Conservation (phyloP, 2,329 filamentous ascomycete species). For the Lomentospora prolificans region DNA sequence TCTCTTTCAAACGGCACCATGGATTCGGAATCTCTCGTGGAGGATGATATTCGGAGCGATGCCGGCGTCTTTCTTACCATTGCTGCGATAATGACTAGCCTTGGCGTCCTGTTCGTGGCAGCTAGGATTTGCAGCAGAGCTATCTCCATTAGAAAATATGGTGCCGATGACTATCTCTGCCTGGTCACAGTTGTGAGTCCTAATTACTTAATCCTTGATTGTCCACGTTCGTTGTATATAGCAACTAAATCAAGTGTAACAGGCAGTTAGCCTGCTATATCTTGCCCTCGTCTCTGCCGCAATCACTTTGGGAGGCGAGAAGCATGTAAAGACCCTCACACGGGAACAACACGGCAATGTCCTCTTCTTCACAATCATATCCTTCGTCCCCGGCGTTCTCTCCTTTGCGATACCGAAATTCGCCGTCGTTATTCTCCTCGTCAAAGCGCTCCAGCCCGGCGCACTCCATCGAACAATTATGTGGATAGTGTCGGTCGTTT, state of each 20-base stretch:
- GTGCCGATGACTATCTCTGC: background rate
- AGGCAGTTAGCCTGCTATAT: constrained; percentile 12
- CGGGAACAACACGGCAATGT: constrained; percentile 19
- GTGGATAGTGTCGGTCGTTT: constrained; percentile 21
- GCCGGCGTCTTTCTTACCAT: background rate
- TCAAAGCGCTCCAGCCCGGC: constrained; percentile 26
- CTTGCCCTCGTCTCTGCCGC: constrained; percentile 24
- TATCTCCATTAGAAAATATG: background rate
- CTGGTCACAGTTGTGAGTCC: background rate
- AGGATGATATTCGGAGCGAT: background rate
- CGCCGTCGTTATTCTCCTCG: constrained; percentile 27
- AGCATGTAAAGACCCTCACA: constrained; percentile 23
- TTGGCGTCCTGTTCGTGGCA: background rate
- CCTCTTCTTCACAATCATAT: constrained; percentile 25
- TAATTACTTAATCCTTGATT: too few relatives aligned
- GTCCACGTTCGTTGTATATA: too few relatives aligned
- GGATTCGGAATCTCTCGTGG: background rate
- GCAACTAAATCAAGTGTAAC: too few relatives aligned
- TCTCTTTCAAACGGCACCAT: background rate
- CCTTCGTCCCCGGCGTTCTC: constrained; percentile 26
- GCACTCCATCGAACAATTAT: constrained; percentile 22
- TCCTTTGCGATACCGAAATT: constrained; percentile 31
- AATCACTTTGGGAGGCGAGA: constrained; percentile 27
- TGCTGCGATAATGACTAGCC: constrained; percentile 4
- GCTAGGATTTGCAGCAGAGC: background rate